Evolutionary conservation across 371 early-diverging fungal genomes (phyloP).

Genomic region (Haplosporangium sp.): DNA sequence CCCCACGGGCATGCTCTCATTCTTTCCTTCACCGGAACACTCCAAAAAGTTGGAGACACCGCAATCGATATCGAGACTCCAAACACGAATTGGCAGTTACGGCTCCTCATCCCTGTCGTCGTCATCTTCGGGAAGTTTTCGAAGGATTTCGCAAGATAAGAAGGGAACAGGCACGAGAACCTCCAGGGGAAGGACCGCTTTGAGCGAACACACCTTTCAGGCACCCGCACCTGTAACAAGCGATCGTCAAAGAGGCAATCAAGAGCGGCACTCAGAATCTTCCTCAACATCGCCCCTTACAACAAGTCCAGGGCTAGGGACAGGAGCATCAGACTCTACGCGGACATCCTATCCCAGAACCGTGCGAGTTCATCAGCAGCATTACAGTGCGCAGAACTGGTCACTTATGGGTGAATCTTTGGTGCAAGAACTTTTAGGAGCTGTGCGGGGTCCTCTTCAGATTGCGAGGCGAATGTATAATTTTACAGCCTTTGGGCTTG

Average conservation of each 20-base stretch:
- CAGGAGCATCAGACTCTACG: not conserved
- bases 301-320: not conserved
- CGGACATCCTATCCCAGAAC: conserved; percentile 18
- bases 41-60: conserved; percentile 50
- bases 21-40: conserved; percentile 49
- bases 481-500: conserved; percentile 30
- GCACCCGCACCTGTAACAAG: conserved; percentile 9
- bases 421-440: conserved; percentile 50
- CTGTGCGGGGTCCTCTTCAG: conserved; percentile 44
- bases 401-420: conserved; percentile 48
- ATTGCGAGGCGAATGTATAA: conserved; percentile 50
- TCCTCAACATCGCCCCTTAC: not conserved
- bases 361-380: conserved; percentile 15
- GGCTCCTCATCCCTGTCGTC: conserved; percentile 10
- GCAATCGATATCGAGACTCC: conserved; percentile 41
- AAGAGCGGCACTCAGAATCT: not conserved
- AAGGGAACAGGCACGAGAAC: not conserved
- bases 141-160: conserved; percentile 6
- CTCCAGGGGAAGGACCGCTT: conserved; percentile 14
- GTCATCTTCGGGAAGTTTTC: conserved; percentile 19
- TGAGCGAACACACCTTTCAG: conserved; percentile 37
- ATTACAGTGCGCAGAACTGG: conserved; percentile 32
- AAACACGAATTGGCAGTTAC: conserved; percentile 16
- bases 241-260: not conserved
- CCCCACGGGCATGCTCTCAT: conserved; percentile 43